Percentiles rank a stretch among this genome's conserved stretches.
Evolutionary conservation across 2,329 filamentous ascomycete genomes (phyloP).

Genomic region (Cadophora sp.): DNA sequence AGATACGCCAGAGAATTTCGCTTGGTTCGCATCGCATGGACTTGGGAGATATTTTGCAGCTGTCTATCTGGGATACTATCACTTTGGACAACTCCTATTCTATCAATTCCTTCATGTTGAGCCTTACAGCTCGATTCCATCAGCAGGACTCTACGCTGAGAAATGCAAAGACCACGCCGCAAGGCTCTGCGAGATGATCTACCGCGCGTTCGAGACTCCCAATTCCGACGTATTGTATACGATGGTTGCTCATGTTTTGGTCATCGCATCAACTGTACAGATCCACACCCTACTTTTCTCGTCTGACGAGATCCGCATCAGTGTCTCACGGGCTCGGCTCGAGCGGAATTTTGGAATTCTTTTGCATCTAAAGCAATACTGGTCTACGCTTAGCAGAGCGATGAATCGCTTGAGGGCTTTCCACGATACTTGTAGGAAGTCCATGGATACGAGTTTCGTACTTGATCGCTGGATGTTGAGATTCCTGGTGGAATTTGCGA

Average conservation of each 20-base stretch:
- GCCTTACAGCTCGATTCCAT: constrained; percentile 27
- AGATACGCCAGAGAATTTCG: constrained; percentile 50
- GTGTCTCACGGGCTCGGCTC: constrained; percentile 47
- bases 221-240: constrained; percentile 52
- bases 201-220: constrained; percentile 47
- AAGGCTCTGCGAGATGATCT: constrained; percentile 51
- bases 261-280: constrained; percentile 55
- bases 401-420: constrained; percentile 51
- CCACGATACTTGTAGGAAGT: constrained; percentile 50
- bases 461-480: constrained; percentile 52
- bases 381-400: constrained; percentile 50
- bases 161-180: constrained; percentile 51
- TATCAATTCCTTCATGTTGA: constrained; percentile 53
- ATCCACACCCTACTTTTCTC: constrained; percentile 54
- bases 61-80: constrained; percentile 55
- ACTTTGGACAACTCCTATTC: constrained; percentile 55
- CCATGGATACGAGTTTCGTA: constrained; percentile 48
- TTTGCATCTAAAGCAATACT: constrained; percentile 49
- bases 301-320: constrained; percentile 47
- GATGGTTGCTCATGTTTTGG: constrained; percentile 54
- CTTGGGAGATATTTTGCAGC: constrained; percentile 53
- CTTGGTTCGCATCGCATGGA: constrained; percentile 47
- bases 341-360: constrained; percentile 56
- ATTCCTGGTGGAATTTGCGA: constrained; percentile 47
- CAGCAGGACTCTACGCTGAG: constrained; percentile 44